These are phyloP conservation scores for Yamadazyma jaroonii DNA, from an alignment of 1,139 yeast genomes.

Conservation along the genomic window DNA sequence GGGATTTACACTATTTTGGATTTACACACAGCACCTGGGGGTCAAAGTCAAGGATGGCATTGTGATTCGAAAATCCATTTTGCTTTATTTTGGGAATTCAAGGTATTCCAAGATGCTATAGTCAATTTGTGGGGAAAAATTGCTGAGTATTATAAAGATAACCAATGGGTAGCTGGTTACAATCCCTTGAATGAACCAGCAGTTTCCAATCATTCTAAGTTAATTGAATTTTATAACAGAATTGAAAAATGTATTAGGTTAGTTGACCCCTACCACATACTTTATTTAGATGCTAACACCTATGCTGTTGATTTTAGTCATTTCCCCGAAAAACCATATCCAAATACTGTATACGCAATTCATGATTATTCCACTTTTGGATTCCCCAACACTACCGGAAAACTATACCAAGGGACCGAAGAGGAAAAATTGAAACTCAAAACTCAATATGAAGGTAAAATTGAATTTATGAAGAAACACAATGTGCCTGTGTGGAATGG, in stretches of 20 bases:
- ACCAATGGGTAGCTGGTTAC: slow-evolving; percentile 47
- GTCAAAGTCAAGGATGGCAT: slow-evolving; percentile 52
- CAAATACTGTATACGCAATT: slow-evolving; percentile 44
- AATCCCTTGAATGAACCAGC: slow-evolving; percentile 50
- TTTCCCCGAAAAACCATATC: slow-evolving; percentile 33
- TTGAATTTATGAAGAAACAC: slow-evolving; percentile 35
- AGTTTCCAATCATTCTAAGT: slow-evolving; percentile 32
- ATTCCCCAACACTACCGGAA: slow-evolving; percentile 35
- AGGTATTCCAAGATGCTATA: slow-evolving; percentile 39
- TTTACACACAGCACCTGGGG: slow-evolving; percentile 46
- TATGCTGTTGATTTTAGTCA: slow-evolving; percentile 46
- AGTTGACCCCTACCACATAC: slow-evolving; percentile 43
- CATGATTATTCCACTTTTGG: slow-evolving; percentile 43
- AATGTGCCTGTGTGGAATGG: slow-evolving; percentile 51
- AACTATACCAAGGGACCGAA: slow-evolving; percentile 28
- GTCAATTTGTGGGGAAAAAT: slow-evolving; percentile 39
- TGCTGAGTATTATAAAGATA: slow-evolving; percentile 39
- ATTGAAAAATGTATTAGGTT: slow-evolving; percentile 32
- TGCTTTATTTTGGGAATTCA: slow-evolving; percentile 45
- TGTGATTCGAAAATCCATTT: slow-evolving; percentile 41
- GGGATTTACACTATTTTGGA: slow-evolving; percentile 44
- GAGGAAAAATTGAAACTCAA: slow-evolving; percentile 29
- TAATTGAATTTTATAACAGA: slow-evolving; percentile 32
- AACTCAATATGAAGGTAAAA: slow-evolving; percentile 35
- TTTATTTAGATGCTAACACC: slow-evolving; percentile 46